Base-by-base conservation (phyloP, 345 rosid genomes). In the Euphorbia pulcherrima region DNA sequence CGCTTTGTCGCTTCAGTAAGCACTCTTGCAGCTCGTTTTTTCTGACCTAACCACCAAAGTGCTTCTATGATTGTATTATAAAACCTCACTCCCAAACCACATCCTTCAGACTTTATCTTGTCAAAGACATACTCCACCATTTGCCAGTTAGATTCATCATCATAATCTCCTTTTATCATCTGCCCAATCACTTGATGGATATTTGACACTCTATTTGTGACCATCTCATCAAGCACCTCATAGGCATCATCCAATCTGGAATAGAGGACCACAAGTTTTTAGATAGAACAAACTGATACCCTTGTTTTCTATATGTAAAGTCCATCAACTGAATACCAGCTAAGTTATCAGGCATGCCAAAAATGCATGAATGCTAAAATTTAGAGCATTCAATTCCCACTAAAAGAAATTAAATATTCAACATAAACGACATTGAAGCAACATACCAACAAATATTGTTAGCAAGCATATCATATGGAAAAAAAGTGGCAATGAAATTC, bases 21-120 rank as follows among this genome's bases (percentile, higher is more conserved):
- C 74, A 91, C 91, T 79, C 87, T 89, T 65, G 88, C 90, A 54
- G 96, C 94, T 40, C 98, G 86, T 79, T 86, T 88, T 82, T 75
- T 89, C 83, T 88, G 97, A 71, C 90, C 92, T 40, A 93, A 76
- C 92, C 96, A 89, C 99, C 99, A 93, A 67, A 89, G 92, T 52
- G 97, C 92, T 78, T 93, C 99, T 59, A 90, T 56, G 78, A 93
- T 88, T 16, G 97, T 84, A 72, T 89, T 93, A 75, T 90, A 89
- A 79, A 93, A 90, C 85, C 96, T 86, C 77, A 87, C 75, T 73
- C 94, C 99, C 71, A 93, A 74, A 68, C 87, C 88, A 74, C 88
- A 86, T 67, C 96, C 97, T 84, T 93, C 99, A 64, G 95, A 83
- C 59, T 81, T 85, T 62, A 93, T 87, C 67, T 90, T 93, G 78